Evolutionary conservation across 2,329 filamentous ascomycete species (phyloP).

Genomic region (Trichoderma aggressivum): DNA sequence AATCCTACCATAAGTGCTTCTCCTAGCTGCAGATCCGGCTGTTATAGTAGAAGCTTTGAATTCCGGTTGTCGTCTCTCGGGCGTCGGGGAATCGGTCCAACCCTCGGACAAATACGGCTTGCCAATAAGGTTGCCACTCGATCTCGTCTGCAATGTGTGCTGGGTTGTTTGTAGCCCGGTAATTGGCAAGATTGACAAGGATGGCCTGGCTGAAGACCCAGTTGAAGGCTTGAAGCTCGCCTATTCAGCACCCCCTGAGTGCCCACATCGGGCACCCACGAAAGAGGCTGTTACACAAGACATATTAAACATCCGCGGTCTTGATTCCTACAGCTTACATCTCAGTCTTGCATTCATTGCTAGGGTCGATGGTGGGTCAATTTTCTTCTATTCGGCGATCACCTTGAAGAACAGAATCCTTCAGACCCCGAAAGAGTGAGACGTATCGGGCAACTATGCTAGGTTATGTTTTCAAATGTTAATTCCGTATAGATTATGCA

Average conservation of each 20-base stretch:
- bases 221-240: neutral
- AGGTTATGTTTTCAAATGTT: neutral
- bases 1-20: neutral
- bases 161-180: neutral
- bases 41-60: neutral
- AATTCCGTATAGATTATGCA: neutral
- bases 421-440: neutral
- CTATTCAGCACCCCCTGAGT: neutral
- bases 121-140: neutral
- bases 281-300: neutral
- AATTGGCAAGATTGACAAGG: neutral
- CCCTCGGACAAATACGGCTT: neutral
- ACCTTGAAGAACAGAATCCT: neutral
- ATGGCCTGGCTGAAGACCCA: neutral
- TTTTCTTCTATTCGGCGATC: neutral
- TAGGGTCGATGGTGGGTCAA: neutral
- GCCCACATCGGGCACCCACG: neutral
- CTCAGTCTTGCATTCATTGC: neutral
- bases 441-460: neutral
- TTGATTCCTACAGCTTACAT: neutral
- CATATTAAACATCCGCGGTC: neutral
- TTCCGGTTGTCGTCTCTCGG: neutral
- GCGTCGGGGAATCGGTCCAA: neutral
- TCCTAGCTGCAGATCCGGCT: neutral
- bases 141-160: neutral